These are phyloP conservation scores for Trichophyton verrucosum DNA, from an alignment of 2,329 filamentous ascomycete species.

Conservation along the genomic window DNA sequence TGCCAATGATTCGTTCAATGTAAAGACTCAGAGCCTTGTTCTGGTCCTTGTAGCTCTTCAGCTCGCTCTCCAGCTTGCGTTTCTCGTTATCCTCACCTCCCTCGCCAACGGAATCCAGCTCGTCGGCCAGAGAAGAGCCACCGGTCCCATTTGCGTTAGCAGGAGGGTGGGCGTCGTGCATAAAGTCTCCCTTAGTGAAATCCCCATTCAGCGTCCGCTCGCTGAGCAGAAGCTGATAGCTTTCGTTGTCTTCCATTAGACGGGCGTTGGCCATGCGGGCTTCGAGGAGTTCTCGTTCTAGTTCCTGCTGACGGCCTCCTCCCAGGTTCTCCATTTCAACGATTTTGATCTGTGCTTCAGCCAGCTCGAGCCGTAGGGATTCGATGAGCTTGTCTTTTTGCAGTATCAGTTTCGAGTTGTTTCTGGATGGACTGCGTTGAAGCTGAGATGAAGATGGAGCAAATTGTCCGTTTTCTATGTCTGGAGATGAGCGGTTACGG, in stretches of 20 bases:
- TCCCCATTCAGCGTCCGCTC: conserved; percentile 94
- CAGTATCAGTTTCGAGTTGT: conserved; percentile 76
- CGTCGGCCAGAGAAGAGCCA: conserved; percentile 64
- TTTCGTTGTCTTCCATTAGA: conserved; percentile 97
- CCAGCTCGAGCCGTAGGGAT: conserved; percentile 77
- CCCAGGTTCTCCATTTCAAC: conserved; percentile 90
- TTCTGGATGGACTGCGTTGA: conserved; percentile 76
- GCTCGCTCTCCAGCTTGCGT: conserved; percentile 61
- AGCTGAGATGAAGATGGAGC: conserved; percentile 66
- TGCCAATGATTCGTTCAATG: conserved; percentile 98
- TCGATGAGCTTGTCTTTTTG: conserved; percentile 98
- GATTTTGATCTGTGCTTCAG: conserved; percentile 88
- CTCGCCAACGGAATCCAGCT: conserved; percentile 61
- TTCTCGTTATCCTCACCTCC: conserved; percentile 47
- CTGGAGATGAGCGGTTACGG: conserved; percentile 45
- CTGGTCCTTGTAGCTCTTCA: conserved; percentile 73
- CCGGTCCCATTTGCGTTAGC: conserved; percentile 24
- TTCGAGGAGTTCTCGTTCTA: conserved; percentile 84
- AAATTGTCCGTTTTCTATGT: conserved; percentile 64
- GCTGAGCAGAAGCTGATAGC: conserved; percentile 86
- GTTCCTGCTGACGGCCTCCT: conserved; percentile 71
- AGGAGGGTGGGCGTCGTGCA: conserved; percentile 43
- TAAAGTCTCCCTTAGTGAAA: conserved; percentile 70
- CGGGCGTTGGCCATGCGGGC: conserved; percentile 90
- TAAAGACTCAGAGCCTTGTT: conserved; percentile 96